phyloP scores from a whole-genome alignment of 306 rosid species.

The Cicer bijugum region DNA sequence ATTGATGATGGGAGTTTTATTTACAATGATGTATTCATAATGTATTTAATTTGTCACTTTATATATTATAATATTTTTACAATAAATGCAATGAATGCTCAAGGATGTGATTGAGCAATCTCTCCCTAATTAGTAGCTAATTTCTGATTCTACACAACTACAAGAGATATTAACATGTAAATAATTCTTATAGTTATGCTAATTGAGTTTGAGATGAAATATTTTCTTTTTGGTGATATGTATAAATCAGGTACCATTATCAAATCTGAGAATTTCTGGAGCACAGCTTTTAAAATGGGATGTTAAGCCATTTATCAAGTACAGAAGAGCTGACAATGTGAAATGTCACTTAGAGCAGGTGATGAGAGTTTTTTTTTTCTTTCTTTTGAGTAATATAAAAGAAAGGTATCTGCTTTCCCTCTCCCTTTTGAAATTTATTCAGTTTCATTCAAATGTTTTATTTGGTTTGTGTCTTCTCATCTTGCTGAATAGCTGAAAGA shows the following conservation, averaged over 20 bases:
- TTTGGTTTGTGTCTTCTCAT: constrained; percentile 36
- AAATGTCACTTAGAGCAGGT: constrained; percentile 71
- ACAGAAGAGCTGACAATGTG: constrained; percentile 58
- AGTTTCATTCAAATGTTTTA: constrained; percentile 36
- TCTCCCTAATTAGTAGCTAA: constrained; percentile 1
- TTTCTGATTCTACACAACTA: neutral
- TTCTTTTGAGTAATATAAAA: constrained; percentile 9
- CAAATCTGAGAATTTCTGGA: constrained; percentile 49
- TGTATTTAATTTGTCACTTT: neutral
- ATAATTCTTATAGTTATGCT: neutral
- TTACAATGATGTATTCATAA: neutral
- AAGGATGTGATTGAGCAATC: neutral
- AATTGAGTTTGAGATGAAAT: neutral
- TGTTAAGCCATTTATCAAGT: constrained; percentile 52
- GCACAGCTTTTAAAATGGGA: constrained; percentile 56
- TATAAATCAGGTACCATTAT: constrained; percentile 51
- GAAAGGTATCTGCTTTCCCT: constrained; percentile 12
- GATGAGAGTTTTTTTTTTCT: constrained; percentile 28
- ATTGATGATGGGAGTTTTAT: constrained; percentile 26
- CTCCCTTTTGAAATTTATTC: constrained; percentile 1
- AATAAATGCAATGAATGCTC: neutral
- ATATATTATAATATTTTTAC: neutral
- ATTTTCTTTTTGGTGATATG: neutral
- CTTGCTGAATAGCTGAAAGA: constrained; percentile 65
- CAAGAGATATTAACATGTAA: neutral